Conservation (phyloP, 176 grass and related monocot genomes). For the Avena atlantica region DNA sequence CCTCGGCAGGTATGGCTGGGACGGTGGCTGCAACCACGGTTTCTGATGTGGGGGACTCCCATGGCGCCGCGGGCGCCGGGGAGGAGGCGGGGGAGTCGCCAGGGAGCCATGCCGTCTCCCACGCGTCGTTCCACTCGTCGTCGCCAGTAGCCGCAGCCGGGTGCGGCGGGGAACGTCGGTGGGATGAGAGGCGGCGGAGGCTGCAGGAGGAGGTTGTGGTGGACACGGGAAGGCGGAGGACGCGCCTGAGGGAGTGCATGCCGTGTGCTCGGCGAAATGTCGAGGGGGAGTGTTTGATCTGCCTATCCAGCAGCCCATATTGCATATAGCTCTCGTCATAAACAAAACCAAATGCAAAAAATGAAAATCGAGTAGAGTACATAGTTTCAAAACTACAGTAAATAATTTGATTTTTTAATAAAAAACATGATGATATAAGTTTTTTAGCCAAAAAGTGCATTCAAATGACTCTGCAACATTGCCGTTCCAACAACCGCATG, state of each 20-base stretch:
- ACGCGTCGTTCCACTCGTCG: conserved; percentile 96
- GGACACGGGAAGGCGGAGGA: conserved; percentile 39
- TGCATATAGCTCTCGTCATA: too few species aligned
- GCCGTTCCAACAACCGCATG: too few species aligned
- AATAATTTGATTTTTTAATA: too few species aligned
- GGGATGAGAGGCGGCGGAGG: conserved; percentile 34
- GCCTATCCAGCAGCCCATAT: background rate
- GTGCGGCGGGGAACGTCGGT: conserved; percentile 25
- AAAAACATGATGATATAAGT: too few species aligned
- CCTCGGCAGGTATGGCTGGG: conserved; percentile 47
- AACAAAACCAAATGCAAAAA: too few species aligned
- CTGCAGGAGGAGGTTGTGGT: background rate
- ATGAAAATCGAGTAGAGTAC: too few species aligned
- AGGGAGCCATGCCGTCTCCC: conserved; percentile 97
- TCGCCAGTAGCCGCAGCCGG: conserved; percentile 46
- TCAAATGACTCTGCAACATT: too few species aligned
- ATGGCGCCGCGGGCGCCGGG: conserved; percentile 62
- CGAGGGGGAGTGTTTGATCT: background rate
- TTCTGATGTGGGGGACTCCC: conserved; percentile 54
- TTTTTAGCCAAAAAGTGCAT: too few species aligned
- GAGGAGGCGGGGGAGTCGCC: conserved; percentile 60
- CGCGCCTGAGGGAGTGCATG: conserved; percentile 64
- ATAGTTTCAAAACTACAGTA: too few species aligned
- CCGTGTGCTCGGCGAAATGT: conserved; percentile 70
- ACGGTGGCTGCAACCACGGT: background rate